Conservation (phyloP, 805 yeast genomes). For the Monosporozyma unispora region DNA sequence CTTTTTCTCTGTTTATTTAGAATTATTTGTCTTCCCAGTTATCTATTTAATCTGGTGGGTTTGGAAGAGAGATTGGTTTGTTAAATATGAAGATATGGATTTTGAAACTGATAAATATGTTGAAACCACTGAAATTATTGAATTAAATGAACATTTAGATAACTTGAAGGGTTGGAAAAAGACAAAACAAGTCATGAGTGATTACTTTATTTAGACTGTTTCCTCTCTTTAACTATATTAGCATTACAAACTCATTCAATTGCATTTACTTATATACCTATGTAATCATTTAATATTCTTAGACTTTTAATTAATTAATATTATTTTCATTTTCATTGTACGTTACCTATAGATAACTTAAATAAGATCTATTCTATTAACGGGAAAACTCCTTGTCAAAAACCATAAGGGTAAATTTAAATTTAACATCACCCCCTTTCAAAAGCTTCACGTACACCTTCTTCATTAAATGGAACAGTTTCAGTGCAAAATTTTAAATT, state of each 20-base stretch:
- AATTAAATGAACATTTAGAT: conserved; percentile 32
- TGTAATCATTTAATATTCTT: too few relatives aligned
- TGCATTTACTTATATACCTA: too few relatives aligned
- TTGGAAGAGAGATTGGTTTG: conserved; percentile 35
- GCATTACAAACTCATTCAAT: too few relatives aligned
- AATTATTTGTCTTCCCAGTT: conserved; percentile 39
- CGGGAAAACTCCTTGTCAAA: conserved; percentile 33
- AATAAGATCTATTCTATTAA: too few relatives aligned
- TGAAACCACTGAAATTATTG: conserved; percentile 41
- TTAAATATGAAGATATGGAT: conserved; percentile 41
- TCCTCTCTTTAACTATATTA: too few relatives aligned
- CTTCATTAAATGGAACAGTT: conserved; percentile 39
- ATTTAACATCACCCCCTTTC: conserved; percentile 45
- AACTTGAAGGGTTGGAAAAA: conserved; percentile 38
- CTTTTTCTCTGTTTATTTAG: conserved; percentile 41
- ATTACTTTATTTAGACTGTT: conserved; percentile 13
- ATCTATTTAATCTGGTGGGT: conserved; percentile 37
- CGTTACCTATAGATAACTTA: too few relatives aligned
- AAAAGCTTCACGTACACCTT: conserved; percentile 37
- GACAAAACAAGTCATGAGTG: conserved; percentile 25
- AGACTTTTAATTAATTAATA: too few relatives aligned
- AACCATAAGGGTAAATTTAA: conserved; percentile 44
- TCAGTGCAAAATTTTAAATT: conserved; percentile 45
- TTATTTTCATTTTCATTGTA: too few relatives aligned
- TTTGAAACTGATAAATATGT: conserved; percentile 43